Evolutionary conservation across 805 yeast genomes (phyloP).

Genomic region (Candida tibetensis): DNA sequence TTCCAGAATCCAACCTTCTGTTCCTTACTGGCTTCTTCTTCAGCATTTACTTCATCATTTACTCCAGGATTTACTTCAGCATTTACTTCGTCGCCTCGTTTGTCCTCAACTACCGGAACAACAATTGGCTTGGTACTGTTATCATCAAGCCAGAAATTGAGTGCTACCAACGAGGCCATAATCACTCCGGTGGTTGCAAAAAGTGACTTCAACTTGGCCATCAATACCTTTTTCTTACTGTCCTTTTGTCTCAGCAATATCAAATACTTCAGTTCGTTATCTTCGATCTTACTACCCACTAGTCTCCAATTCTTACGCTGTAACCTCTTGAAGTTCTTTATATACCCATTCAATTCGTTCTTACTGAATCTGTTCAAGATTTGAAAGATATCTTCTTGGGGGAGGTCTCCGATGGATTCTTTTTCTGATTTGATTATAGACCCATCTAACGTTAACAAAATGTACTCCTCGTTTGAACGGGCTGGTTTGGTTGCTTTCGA

Average conservation of each 20-base stretch:
- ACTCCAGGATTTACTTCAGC: not conserved
- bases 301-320: conserved; percentile 51
- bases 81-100: not conserved
- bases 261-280: conserved; percentile 10
- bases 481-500: not conserved
- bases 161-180: conserved; percentile 18
- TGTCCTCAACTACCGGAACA: not conserved
- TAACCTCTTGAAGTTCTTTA: conserved; percentile 38
- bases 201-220: conserved; percentile 15
- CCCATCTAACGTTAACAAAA: conserved; percentile 36
- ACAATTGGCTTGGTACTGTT: not conserved
- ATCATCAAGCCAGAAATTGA: conserved; percentile 25
- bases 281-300: conserved; percentile 45
- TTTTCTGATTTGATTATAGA: conserved; percentile 26
- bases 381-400: conserved; percentile 41
- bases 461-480: conserved; percentile 17
- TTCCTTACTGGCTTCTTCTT: not conserved
- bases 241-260: conserved; percentile 6
- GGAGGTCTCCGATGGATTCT: conserved; percentile 41
- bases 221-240: conserved; percentile 3
- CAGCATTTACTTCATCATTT: not conserved
- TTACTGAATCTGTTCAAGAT: conserved; percentile 38
- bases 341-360: conserved; percentile 30
- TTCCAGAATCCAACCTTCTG: conserved; percentile 8
- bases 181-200: conserved; percentile 28